phyloP scores from a whole-genome alignment of 164 flowering plant genomes.

The Liquidambar formosana region DNA sequence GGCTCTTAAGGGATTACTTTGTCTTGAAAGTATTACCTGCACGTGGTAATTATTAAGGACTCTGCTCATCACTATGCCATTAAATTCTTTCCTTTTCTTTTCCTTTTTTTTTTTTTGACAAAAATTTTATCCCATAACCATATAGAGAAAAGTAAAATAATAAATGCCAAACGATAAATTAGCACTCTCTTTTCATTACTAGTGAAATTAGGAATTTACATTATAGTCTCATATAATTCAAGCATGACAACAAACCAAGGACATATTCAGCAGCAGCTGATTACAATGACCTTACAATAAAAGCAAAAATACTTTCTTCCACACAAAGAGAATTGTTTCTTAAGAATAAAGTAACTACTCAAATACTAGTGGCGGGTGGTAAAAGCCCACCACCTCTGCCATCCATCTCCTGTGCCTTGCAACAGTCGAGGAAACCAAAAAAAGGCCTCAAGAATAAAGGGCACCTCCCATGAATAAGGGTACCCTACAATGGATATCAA shows the following conservation, averaged over 20 bases:
- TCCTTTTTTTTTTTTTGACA: too few relatives aligned
- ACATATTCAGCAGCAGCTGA: slow-evolving; percentile 5
- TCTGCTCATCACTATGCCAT: too few relatives aligned
- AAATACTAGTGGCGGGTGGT: slow-evolving; percentile 35
- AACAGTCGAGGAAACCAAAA: slow-evolving; percentile 5
- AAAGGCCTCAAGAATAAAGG: background rate
- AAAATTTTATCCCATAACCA: background rate
- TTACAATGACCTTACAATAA: slow-evolving; percentile 6
- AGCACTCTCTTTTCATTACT: slow-evolving; percentile 10
- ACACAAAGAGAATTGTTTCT: background rate
- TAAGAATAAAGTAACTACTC: background rate
- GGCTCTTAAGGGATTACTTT: too few relatives aligned
- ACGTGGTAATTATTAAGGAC: too few relatives aligned
- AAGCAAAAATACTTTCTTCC: background rate
- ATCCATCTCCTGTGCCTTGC: slow-evolving; percentile 7
- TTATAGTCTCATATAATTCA: background rate
- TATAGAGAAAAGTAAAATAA: background rate
- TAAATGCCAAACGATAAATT: background rate
- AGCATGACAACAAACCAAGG: background rate
- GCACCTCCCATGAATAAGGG: background rate
- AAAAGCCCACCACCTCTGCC: slow-evolving; percentile 44
- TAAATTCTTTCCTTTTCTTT: too few relatives aligned
- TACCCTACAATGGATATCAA: slow-evolving; percentile 10
- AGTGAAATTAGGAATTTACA: slow-evolving; percentile 11
- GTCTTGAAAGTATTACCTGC: too few relatives aligned